Evolutionary conservation across 108 stramenopile genomes (phyloP).

Genomic region (Craspedostauros australis): DNA sequence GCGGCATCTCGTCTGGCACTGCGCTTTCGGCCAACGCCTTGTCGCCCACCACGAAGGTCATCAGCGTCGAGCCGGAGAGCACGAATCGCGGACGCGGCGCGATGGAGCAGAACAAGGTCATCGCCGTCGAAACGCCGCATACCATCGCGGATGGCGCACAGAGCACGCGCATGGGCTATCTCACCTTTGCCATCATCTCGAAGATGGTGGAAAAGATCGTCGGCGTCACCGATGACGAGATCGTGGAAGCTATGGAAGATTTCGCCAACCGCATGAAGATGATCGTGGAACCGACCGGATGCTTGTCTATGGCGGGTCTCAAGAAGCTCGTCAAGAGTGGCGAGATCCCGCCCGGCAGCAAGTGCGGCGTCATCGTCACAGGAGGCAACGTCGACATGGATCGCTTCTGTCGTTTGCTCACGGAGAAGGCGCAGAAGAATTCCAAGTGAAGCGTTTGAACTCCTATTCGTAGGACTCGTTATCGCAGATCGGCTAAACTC

Average conservation of each 20-base stretch:
- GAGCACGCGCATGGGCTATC: conserved; percentile 43
- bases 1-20: conserved; percentile 50
- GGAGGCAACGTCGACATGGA: conserved; percentile 62
- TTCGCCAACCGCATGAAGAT: conserved; percentile 29
- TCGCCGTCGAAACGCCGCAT: conserved; percentile 31
- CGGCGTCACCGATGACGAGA: conserved; percentile 52
- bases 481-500: no score
- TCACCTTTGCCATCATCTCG: conserved; percentile 47
- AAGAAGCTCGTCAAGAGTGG: conserved; percentile 33
- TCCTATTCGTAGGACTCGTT: no score
- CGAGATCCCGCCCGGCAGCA: conserved; percentile 30
- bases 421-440: neutral
- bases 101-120: conserved; percentile 21
- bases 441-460: no score
- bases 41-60: conserved; percentile 41
- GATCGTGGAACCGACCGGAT: conserved; percentile 49
- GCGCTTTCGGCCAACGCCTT: conserved; percentile 27
- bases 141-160: conserved; percentile 66
- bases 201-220: conserved; percentile 45
- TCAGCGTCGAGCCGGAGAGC: conserved; percentile 47
- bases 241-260: conserved; percentile 35
- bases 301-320: conserved; percentile 47
- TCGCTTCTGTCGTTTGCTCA: conserved; percentile 25
- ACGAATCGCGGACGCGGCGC: conserved; percentile 50
- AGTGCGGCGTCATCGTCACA: conserved; percentile 44